Evolutionary conservation across 371 early-diverging fungal genomes (phyloP), one percentile per base, ranked within the genome.

Genomic region (Blastocladiella emersonii): DNA sequence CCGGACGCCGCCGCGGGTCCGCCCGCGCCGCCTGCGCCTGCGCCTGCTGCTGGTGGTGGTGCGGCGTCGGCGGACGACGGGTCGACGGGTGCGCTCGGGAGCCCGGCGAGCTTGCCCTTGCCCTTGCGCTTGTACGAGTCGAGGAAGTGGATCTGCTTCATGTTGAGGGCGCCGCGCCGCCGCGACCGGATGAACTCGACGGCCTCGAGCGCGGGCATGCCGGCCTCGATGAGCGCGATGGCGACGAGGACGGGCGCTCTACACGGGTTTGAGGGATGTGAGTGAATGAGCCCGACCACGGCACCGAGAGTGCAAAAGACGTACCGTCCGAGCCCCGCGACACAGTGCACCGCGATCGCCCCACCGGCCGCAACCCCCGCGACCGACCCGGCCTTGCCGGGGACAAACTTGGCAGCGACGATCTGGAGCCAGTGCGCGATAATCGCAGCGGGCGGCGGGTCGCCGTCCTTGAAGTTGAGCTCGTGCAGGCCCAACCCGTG

Each of bases 171-270:
- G 13, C 69, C 66, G 19, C 66, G 48, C n/a, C 69, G n/a, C 34
- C 57, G 15, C 34, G 61, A 64, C 13, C 69, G 66, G 17, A 69
- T 59, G 34, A 57, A 60, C 25, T 64, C 65, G 51, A 69, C 51
- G 1, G 67, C 56, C n/a, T 69, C 69, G 15, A 69, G 34, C 2
- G 56, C 25, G 17, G 64, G 63, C 51, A 69, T 61, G 13, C 67
- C 66, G 30, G 61, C 45, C 6, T 69, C 67, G 36, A 69, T 67
- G 17, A 69, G 43, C 8, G 68, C 65, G 6, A 69, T 57, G 45
- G 64, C 68, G 6, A 68, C 65, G 30, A 69, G 45, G 0, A 69
- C 65, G 1, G 69, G 69, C 15, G 69, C 69, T 36, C 69, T 59
- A 30, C 15, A 21, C 17, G 39, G 13, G 39, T 21, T 21, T 5